Conservation (phyloP, 345 rosid genomes). For the Aquilaria malaccensis region DNA sequence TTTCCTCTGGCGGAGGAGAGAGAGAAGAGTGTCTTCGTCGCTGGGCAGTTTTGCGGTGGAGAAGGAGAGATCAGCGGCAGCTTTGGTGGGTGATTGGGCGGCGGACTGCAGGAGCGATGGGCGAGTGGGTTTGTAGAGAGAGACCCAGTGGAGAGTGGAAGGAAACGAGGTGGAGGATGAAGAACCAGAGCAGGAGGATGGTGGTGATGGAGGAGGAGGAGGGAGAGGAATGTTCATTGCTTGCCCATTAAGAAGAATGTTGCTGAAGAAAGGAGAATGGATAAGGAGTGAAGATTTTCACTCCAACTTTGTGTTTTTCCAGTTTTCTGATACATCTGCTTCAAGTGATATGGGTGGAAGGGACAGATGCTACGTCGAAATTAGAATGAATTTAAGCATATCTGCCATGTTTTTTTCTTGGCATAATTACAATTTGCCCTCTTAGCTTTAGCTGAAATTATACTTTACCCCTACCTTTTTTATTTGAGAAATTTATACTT, state of each 20-base stretch:
- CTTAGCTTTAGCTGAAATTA: too few species aligned
- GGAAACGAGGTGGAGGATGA: conserved; percentile 10
- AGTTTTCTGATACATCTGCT: background rate
- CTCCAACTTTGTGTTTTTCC: too few species aligned
- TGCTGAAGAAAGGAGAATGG: background rate
- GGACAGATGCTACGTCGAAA: conserved; percentile 34
- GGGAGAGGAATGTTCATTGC: conserved; percentile 49
- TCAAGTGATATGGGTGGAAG: conserved; percentile 32
- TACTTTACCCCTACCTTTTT: too few species aligned
- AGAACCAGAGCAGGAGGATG: conserved; percentile 27
- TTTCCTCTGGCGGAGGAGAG: conserved; percentile 65
- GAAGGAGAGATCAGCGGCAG: conserved; percentile 24
- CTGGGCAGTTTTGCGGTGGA: conserved; percentile 5
- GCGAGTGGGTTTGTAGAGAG: conserved; percentile 22
- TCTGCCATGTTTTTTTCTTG: too few species aligned
- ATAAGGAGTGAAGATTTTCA: conserved; percentile 10
- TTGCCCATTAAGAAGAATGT: conserved; percentile 28
- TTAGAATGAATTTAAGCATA: too few species aligned
- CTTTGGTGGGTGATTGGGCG: conserved; percentile 22
- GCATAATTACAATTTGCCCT: too few species aligned
- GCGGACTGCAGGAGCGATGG: conserved; percentile 21
- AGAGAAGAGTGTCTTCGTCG: conserved; percentile 55
- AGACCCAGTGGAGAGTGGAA: conserved; percentile 21
- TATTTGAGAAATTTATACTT: too few species aligned
- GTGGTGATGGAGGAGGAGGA: conserved; percentile 15